These are phyloP conservation scores for Colletotrichum coccodes DNA, from an alignment of 2,329 filamentous ascomycete genomes.

Conservation along the genomic window DNA sequence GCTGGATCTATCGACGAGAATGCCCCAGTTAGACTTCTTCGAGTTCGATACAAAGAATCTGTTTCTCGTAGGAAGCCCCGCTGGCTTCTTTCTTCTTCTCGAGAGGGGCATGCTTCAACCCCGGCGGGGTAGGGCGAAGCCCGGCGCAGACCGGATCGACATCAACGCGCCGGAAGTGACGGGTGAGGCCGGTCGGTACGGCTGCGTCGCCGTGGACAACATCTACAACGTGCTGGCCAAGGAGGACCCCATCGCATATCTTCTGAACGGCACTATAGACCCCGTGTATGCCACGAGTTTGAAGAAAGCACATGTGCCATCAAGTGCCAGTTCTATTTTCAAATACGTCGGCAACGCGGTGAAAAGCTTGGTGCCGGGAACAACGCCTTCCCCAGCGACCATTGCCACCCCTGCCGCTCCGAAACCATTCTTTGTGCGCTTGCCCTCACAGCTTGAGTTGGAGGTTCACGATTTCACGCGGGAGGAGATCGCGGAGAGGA, in stretches of 20 bases:
- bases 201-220: conserved; percentile 93
- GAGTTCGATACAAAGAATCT: conserved; percentile 93
- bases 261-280: conserved; percentile 92
- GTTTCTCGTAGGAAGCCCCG: conserved; percentile 90
- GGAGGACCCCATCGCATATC: conserved; percentile 84
- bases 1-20: conserved; percentile 52
- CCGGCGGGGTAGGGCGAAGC: conserved; percentile 79
- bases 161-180: conserved; percentile 68
- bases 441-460: conserved; percentile 81
- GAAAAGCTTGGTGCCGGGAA: conserved; percentile 69
- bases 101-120: conserved; percentile 79
- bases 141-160: conserved; percentile 75
- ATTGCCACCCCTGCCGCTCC: conserved; percentile 38
- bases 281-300: conserved; percentile 80
- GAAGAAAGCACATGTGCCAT: conserved; percentile 83
- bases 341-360: conserved; percentile 72
- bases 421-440: conserved; percentile 53
- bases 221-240: conserved; percentile 89
- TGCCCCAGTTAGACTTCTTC: conserved; percentile 70
- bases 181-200: conserved; percentile 84
- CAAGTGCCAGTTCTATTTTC: conserved; percentile 72
- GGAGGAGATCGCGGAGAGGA: conserved; percentile 91
- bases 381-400: conserved; percentile 37
- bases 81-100: conserved; percentile 90
- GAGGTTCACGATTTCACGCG: conserved; percentile 95